A percentile compares a stretch with the other conserved stretches of the same genome.
Conservation (phyloP, 2,329 filamentous ascomycete genomes). For the Boeremia exigua region DNA sequence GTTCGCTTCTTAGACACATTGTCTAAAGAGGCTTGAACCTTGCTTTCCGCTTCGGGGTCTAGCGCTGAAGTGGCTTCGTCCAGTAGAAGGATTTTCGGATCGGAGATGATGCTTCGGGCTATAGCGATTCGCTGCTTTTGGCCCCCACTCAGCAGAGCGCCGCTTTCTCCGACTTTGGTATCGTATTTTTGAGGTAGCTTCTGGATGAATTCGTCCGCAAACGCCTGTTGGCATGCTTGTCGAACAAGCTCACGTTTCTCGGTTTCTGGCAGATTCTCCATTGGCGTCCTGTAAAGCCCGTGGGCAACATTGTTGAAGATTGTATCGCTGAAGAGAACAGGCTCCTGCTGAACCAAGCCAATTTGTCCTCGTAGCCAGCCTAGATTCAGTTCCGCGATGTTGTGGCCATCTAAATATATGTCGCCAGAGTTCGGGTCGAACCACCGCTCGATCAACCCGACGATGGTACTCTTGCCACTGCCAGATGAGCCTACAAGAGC, state of each 20-base stretch:
- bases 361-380: neutral
- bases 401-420: neutral
- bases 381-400: neutral
- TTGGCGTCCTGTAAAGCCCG: neutral
- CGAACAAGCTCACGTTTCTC: neutral
- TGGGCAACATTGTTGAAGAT: neutral
- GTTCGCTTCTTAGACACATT: neutral
- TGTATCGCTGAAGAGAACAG: neutral
- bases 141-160: neutral
- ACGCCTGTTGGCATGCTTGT: neutral
- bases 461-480: neutral
- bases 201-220: neutral
- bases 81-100: neutral
- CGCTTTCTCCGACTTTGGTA: neutral
- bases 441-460: neutral
- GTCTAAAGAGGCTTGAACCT: neutral
- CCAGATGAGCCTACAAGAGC: slow-evolving; percentile 85
- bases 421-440: neutral
- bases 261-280: neutral
- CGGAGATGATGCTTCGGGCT: neutral
- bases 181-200: neutral
- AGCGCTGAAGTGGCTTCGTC: neutral
- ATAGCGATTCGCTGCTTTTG: neutral
- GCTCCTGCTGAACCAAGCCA: neutral
- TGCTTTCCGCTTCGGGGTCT: neutral